These are phyloP conservation scores for Gentiana straminea DNA, from an alignment of 257 asterid genomes.

Conservation along the genomic window DNA sequence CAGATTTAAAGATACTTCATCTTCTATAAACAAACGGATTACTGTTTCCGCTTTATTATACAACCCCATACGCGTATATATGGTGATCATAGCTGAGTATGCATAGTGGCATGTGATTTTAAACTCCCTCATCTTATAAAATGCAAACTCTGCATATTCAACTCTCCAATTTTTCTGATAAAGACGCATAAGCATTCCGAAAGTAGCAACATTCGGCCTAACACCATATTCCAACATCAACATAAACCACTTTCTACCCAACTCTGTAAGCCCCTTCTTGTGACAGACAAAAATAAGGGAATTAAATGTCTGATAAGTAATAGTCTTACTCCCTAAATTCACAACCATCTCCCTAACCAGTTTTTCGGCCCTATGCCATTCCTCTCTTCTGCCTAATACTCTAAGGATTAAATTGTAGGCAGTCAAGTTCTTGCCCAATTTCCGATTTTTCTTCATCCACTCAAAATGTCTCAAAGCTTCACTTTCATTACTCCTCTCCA, in stretches of 20 bases:
- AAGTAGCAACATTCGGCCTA: slow-evolving; percentile 71
- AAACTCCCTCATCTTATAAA: slow-evolving; percentile 60
- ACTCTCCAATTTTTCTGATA: slow-evolving; percentile 60
- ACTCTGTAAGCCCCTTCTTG: slow-evolving; percentile 50
- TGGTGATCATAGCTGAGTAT: slow-evolving; percentile 81
- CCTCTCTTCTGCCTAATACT: slow-evolving; percentile 58
- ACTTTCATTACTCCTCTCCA: slow-evolving; percentile 35
- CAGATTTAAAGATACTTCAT: slow-evolving; percentile 42
- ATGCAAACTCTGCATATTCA: slow-evolving; percentile 71
- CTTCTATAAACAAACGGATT: slow-evolving; percentile 56
- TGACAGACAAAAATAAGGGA: slow-evolving; percentile 62
- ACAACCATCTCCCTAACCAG: slow-evolving; percentile 49
- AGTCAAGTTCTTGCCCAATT: slow-evolving; percentile 45
- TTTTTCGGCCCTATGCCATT: slow-evolving; percentile 57
- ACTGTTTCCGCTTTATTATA: slow-evolving; percentile 61
- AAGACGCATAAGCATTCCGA: slow-evolving; percentile 85
- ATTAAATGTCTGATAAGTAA: slow-evolving; percentile 48
- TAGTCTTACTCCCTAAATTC: slow-evolving; percentile 32
- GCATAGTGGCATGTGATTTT: slow-evolving; percentile 55
- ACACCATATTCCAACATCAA: slow-evolving; percentile 60
- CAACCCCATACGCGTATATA: slow-evolving; percentile 61
- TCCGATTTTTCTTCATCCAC: slow-evolving; percentile 76
- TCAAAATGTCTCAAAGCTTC: slow-evolving; percentile 49
- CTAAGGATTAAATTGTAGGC: slow-evolving; percentile 66
- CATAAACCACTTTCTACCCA: slow-evolving; percentile 59